These are phyloP conservation scores for Fusarium haematococcum DNA, from an alignment of 2,329 filamentous ascomycete genomes.

Conservation along the genomic window DNA sequence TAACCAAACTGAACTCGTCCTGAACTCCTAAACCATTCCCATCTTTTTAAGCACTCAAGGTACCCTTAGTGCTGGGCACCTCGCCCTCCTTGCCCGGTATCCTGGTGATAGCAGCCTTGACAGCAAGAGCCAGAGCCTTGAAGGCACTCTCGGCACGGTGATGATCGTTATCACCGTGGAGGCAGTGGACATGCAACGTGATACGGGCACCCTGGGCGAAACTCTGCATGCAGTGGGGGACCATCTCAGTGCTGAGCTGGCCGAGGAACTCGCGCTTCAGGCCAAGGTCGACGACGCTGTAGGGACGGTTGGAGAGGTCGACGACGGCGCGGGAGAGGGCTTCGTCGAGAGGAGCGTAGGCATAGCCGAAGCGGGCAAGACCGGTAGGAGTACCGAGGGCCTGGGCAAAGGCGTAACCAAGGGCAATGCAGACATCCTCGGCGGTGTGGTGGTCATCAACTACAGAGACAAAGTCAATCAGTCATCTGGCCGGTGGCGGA, in stretches of 20 bases:
- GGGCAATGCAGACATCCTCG: conserved; percentile 93
- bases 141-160: conserved; percentile 97
- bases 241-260: conserved; percentile 94
- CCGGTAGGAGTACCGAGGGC: conserved; percentile 84
- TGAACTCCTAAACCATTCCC: conserved; percentile 36
- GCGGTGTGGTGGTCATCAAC: conserved; percentile 99
- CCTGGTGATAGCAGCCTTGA: conserved; percentile 79
- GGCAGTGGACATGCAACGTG: conserved; percentile 94
- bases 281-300: conserved; percentile 83
- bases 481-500: conserved; percentile 9
- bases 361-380: conserved; percentile 89
- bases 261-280: conserved; percentile 93
- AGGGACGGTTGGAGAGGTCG: conserved; percentile 93
- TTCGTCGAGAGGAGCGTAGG: conserved; percentile 95
- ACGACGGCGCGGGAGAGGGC: conserved; percentile 93
- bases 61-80: conserved; percentile 96
- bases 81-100: conserved; percentile 88
- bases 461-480: conserved; percentile 49
- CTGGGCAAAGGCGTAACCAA: conserved; percentile 85
- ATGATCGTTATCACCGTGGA: conserved; percentile 93
- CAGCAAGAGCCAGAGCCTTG: conserved; percentile 92
- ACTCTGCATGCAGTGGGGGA: conserved; percentile 93
- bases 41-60: conserved; percentile 69
- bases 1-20: conserved; percentile 23
- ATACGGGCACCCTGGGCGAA: conserved; percentile 91